Conservation (phyloP, 2,329 filamentous ascomycete genomes). For the Atkinsonella hypoxylon region DNA sequence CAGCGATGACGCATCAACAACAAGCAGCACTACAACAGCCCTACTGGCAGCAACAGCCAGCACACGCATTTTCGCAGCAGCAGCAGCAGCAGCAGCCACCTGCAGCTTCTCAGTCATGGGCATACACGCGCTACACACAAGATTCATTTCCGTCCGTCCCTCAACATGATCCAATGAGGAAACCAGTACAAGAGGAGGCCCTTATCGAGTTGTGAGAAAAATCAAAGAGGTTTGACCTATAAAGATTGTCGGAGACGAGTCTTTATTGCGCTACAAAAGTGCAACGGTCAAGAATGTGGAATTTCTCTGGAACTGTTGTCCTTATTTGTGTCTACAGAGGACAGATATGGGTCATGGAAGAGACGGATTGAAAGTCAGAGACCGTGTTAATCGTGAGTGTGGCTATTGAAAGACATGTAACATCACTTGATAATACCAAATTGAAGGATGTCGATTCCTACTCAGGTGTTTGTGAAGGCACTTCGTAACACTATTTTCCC, state of each 20-base stretch:
- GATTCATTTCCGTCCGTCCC: slow-evolving; percentile 54
- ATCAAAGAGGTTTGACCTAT: background rate
- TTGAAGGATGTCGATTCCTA: background rate
- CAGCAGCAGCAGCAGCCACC: slow-evolving; percentile 16
- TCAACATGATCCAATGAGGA: slow-evolving; percentile 26
- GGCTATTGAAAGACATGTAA: background rate
- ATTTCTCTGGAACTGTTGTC: too few relatives aligned
- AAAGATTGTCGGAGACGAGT: background rate
- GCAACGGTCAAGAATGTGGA: background rate
- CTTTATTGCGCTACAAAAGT: background rate
- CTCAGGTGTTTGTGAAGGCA: background rate
- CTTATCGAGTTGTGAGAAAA: slow-evolving; percentile 58
- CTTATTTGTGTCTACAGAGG: background rate
- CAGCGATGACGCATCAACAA: slow-evolving; percentile 14
- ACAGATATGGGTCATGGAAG: background rate
- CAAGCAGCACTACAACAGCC: slow-evolving; percentile 19
- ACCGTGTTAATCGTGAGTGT: background rate
- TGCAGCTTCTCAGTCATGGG: slow-evolving; percentile 28
- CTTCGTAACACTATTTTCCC: background rate
- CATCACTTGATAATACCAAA: background rate
- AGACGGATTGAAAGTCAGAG: background rate
- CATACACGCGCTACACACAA: slow-evolving; percentile 40
- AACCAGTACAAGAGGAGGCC: slow-evolving; percentile 57
- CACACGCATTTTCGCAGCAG: slow-evolving; percentile 13
- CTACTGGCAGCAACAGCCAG: slow-evolving; percentile 22